phyloP scores from a whole-genome alignment of 2,329 filamentous ascomycete genomes.

The Trichoderma sp. region DNA sequence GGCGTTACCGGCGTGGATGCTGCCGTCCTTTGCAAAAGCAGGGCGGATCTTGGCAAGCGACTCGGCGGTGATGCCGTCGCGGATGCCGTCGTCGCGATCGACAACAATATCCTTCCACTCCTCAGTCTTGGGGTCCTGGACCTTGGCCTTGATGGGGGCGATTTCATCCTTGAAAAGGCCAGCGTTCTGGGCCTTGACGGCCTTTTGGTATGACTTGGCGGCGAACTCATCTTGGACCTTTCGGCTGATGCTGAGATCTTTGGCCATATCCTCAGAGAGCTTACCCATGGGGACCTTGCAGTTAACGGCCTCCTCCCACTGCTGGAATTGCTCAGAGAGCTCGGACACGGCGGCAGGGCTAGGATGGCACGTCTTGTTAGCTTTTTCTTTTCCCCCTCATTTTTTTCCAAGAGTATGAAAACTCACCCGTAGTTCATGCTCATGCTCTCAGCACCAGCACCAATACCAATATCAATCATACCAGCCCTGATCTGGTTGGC shows the following conservation, averaged over 20 bases:
- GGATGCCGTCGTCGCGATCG: slow-evolving; percentile 81
- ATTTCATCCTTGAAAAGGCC: slow-evolving; percentile 97
- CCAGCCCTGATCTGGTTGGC: slow-evolving; percentile 88
- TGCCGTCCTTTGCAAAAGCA: slow-evolving; percentile 87
- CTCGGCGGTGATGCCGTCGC: slow-evolving; percentile 82
- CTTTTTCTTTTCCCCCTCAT: not conserved
- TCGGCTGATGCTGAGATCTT: slow-evolving; percentile 73
- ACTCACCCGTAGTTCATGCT: slow-evolving; percentile 82
- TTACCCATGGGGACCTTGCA: slow-evolving; percentile 98
- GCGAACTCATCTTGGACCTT: slow-evolving; percentile 87
- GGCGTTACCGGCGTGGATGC: slow-evolving; percentile 95
- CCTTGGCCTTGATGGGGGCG: slow-evolving; percentile 80
- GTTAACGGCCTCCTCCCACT: slow-evolving; percentile 79
- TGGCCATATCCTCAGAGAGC: slow-evolving; percentile 92
- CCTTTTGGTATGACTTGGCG: slow-evolving; percentile 90
- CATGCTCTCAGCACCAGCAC: slow-evolving; percentile 97
- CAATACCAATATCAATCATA: slow-evolving; percentile 94
- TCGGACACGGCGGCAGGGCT: slow-evolving; percentile 84
- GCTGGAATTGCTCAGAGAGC: slow-evolving; percentile 87
- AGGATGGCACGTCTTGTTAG: not conserved
- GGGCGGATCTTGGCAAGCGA: slow-evolving; percentile 87
- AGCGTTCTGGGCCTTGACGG: slow-evolving; percentile 75
- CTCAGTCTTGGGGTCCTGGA: slow-evolving; percentile 86
- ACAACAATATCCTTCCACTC: slow-evolving; percentile 84
- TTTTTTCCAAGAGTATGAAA: not conserved